Evolutionary conservation across 805 yeast species (phyloP), one percentile per base, ranked within the genome.

Genomic region (Saccharomycopsis sp.): DNA sequence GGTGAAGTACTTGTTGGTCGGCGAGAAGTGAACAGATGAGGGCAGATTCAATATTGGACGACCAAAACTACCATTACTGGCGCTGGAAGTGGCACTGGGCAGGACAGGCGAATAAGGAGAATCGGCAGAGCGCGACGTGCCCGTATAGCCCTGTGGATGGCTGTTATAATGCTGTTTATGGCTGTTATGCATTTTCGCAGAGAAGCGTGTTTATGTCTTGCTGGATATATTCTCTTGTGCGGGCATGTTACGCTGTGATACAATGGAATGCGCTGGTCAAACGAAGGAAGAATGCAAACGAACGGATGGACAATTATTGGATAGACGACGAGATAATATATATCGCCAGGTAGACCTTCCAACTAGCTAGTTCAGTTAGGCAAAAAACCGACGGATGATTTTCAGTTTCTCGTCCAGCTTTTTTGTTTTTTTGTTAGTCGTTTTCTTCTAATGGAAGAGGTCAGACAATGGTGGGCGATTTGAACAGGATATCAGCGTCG

Each of bases 1-100:
- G 22, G 20, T 50, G 49, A 56, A 56, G 34, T 50, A 29, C 20
- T 22, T 35, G 34, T n/a, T 17, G 5, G 57, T 55, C 20, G 58
- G 58, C 19, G 53, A 47, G 35, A 56, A 56, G 29, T 51, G 58
- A 15, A 50, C 34, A 17, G 38, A 20, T 2, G 49, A 8, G 8
- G 55, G 49, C 15, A 47, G 47, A n/a, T 35, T 38, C 20, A 56
- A 19, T 7, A 51, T 3, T 9, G 41, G 49, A 9, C 35, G 53
- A 8, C 50, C 55, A 17, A 25, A 23, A 15, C 41, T 35, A 35
- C 14, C 14, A 35, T 8, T 14, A 35, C 14, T 35, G 14, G 41
- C 41, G 41, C 41, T 35, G 14, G 15, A 15, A 42, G 15, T 44
- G n/a, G 56, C 8, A 35, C 41, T 49, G 3, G 57, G 57, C 5